Percentiles rank a stretch among this genome's conserved stretches.
Evolutionary conservation across 2,329 filamentous ascomycete species (phyloP).

Genomic region (Chaetoscypha palmicola): DNA sequence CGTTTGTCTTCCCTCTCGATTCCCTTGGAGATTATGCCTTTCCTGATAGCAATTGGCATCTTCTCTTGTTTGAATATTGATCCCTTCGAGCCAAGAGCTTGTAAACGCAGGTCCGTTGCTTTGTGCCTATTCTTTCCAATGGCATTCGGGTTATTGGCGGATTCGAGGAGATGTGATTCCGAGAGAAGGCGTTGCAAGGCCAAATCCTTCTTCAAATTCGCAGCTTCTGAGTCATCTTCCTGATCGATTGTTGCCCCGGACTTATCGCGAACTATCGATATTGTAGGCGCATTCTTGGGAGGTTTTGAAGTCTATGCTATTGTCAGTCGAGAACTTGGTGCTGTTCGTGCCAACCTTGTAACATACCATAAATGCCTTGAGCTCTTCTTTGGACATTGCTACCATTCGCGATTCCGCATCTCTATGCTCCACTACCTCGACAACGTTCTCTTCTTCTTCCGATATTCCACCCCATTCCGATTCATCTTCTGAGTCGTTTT

Average conservation of each 20-base stretch:
- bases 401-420: constrained; percentile 24
- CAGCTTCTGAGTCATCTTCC: constrained; percentile 52
- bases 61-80: constrained; percentile 72
- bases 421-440: constrained; percentile 39
- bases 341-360: neutral
- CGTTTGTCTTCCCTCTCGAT: constrained; percentile 60
- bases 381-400: constrained; percentile 57
- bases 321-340: constrained; percentile 10
- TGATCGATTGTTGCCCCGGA: constrained; percentile 29
- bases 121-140: constrained; percentile 68
- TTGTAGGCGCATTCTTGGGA: constrained; percentile 17
- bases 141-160: constrained; percentile 41
- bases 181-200: constrained; percentile 83
- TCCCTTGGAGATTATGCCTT: constrained; percentile 71
- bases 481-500: constrained; percentile 31
- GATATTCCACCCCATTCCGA: constrained; percentile 61
- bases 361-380: constrained; percentile 71
- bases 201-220: constrained; percentile 82
- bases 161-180: constrained; percentile 81
- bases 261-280: constrained; percentile 26
- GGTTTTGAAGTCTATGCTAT: constrained; percentile 26
- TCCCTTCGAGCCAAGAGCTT: constrained; percentile 69
- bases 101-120: constrained; percentile 76
- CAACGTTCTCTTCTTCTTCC: constrained; percentile 37
- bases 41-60: constrained; percentile 83